These are phyloP conservation scores for Colletotrichum liaoningense DNA, from an alignment of 2,329 filamentous ascomycete genomes.

Conservation along the genomic window DNA sequence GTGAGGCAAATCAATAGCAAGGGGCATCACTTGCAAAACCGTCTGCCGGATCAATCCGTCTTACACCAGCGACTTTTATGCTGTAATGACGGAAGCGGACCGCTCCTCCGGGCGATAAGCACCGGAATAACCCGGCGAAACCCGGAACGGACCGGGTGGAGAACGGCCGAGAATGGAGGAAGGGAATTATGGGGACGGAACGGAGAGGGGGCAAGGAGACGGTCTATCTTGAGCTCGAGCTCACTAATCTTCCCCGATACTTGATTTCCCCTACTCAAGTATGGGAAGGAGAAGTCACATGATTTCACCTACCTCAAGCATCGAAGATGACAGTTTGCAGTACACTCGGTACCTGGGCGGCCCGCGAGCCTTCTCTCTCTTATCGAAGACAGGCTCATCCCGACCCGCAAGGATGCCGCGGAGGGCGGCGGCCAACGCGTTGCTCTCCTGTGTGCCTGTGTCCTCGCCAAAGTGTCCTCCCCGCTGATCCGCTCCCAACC, in stretches of 20 bases:
- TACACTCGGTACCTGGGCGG: background rate
- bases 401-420: background rate
- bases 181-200: background rate
- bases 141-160: background rate
- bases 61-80: background rate
- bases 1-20: too few relatives aligned
- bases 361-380: background rate
- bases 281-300: background rate
- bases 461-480: background rate
- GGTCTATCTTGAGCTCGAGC: background rate
- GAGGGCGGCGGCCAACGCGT: background rate
- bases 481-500: constrained; percentile 9
- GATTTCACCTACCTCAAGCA: background rate
- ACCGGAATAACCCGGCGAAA: background rate
- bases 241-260: background rate
- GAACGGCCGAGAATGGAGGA: background rate
- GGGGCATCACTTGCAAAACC: too few relatives aligned
- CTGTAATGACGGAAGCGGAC: background rate
- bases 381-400: background rate
- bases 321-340: background rate
- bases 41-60: too few relatives aligned
- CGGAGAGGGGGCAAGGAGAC: background rate
- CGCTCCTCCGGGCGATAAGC: background rate
- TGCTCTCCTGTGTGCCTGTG: background rate
- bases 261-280: background rate